Evolutionary conservation across 768 basidiomycete genomes (phyloP).

Genomic region (Cubamyces lactineus): DNA sequence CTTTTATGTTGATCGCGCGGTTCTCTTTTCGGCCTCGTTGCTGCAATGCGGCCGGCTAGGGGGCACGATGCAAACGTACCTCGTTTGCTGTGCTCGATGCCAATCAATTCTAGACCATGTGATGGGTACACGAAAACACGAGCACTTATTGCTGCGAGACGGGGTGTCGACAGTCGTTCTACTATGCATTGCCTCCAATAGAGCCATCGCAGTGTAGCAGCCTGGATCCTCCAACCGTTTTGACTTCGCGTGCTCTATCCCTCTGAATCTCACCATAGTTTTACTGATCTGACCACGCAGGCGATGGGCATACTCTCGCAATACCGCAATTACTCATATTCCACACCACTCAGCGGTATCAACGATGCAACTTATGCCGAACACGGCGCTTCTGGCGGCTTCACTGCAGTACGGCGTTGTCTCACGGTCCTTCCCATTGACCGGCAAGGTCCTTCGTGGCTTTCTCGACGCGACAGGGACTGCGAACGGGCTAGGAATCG

Average conservation of each 20-base stretch:
- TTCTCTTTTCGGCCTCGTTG: constrained; percentile 1
- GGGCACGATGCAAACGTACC: neutral
- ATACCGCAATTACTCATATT: constrained; percentile 59
- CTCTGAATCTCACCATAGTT: too few species aligned
- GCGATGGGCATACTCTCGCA: constrained; percentile 70
- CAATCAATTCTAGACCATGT: too few species aligned
- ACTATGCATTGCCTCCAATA: too few species aligned
- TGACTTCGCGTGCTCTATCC: too few species aligned
- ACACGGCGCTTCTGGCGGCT: constrained; percentile 56
- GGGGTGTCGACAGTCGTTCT: too few species aligned
- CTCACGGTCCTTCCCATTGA: constrained; percentile 71
- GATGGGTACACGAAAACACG: too few species aligned
- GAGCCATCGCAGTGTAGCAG: too few species aligned
- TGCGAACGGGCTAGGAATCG: constrained; percentile 60
- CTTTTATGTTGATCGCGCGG: neutral
- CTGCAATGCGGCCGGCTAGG: constrained; percentile 12
- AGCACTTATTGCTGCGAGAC: too few species aligned
- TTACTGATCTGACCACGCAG: constrained; percentile 39
- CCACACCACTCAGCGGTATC: constrained; percentile 65
- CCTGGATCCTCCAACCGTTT: too few species aligned
- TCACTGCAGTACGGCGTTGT: constrained; percentile 73
- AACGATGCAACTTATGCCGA: constrained; percentile 61
- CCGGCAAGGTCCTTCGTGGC: constrained; percentile 69
- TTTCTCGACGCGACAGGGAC: constrained; percentile 67
- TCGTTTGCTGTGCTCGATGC: neutral